A percentile compares a stretch with the other conserved stretches of the same genome.
These are phyloP conservation scores for Talaromyces stipitatus DNA, from an alignment of 495 filamentous ascomycete genomes.

Conservation along the genomic window DNA sequence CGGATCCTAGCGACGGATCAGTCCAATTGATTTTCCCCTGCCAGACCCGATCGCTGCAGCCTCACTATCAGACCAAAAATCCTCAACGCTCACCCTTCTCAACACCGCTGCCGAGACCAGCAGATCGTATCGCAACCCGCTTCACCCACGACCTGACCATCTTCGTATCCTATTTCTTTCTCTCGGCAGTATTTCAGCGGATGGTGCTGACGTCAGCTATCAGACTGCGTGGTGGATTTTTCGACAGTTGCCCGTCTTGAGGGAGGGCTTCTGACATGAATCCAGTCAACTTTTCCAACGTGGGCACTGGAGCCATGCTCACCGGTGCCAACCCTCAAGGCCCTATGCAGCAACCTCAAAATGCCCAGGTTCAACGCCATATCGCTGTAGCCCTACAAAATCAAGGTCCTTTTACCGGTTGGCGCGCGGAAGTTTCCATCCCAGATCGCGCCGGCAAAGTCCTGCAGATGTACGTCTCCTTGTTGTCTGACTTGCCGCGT, in stretches of 20 bases:
- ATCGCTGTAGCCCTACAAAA: constrained; percentile 28
- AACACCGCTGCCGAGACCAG: background rate
- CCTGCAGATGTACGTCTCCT: constrained; percentile 39
- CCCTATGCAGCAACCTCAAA: constrained; percentile 25
- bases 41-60: background rate
- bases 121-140: background rate
- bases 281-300: constrained; percentile 39
- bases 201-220: constrained; percentile 30
- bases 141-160: background rate
- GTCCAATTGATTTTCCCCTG: background rate
- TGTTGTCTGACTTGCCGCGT: background rate
- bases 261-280: constrained; percentile 42
- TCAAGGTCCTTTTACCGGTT: constrained; percentile 35
- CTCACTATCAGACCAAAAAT: background rate
- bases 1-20: background rate
- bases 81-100: background rate
- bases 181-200: constrained; percentile 15
- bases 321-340: constrained; percentile 27
- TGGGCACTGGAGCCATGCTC: constrained; percentile 30
- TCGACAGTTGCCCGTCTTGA: constrained; percentile 33
- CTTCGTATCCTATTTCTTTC: background rate
- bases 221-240: constrained; percentile 26
- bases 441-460: constrained; percentile 33
- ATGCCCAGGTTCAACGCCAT: constrained; percentile 25
- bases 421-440: constrained; percentile 36